A percentile compares a stretch with the other conserved stretches of the same genome.
These are phyloP conservation scores for Chondrostereum purpureum DNA, from an alignment of 1,284 basidiomycete species.

Conservation along the genomic window DNA sequence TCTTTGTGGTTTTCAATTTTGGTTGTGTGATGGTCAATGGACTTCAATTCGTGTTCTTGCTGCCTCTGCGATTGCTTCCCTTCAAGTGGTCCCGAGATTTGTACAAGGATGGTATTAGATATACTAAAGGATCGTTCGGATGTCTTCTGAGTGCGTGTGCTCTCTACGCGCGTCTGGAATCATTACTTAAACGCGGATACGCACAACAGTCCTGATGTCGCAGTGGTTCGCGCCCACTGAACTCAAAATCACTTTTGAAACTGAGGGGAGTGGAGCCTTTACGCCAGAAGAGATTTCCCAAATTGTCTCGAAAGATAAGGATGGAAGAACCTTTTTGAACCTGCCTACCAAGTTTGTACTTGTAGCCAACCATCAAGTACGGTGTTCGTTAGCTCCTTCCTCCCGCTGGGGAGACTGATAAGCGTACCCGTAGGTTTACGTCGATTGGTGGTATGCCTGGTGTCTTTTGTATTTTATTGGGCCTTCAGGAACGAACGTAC, in stretches of 20 bases:
- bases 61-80: slow-evolving; percentile 56
- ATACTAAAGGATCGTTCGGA: slow-evolving; percentile 81
- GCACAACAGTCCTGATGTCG: slow-evolving; percentile 60
- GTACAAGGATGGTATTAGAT: slow-evolving; percentile 66
- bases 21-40: slow-evolving; percentile 65
- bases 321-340: slow-evolving; percentile 58
- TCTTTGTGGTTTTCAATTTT: slow-evolving; percentile 56
- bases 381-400: slow-evolving; percentile 6
- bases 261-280: slow-evolving; percentile 55
- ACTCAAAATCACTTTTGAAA: slow-evolving; percentile 71
- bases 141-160: slow-evolving; percentile 57
- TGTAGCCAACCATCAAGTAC: slow-evolving; percentile 78
- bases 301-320: slow-evolving; percentile 48
- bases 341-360: slow-evolving; percentile 74
- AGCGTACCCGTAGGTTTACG: slow-evolving; percentile 71
- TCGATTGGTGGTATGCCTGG: slow-evolving; percentile 94
- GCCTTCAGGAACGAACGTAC: slow-evolving; percentile 38
- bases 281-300: slow-evolving; percentile 48
- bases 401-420: slow-evolving; percentile 2
- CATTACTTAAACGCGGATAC: slow-evolving; percentile 9
- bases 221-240: slow-evolving; percentile 80
- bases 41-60: slow-evolving; percentile 64
- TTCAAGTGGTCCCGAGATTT: slow-evolving; percentile 40
- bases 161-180: no score
- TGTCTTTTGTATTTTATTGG: slow-evolving; percentile 74